Base-by-base conservation (phyloP, 2,329 filamentous ascomycete genomes). In the Zopfia rhizophila region DNA sequence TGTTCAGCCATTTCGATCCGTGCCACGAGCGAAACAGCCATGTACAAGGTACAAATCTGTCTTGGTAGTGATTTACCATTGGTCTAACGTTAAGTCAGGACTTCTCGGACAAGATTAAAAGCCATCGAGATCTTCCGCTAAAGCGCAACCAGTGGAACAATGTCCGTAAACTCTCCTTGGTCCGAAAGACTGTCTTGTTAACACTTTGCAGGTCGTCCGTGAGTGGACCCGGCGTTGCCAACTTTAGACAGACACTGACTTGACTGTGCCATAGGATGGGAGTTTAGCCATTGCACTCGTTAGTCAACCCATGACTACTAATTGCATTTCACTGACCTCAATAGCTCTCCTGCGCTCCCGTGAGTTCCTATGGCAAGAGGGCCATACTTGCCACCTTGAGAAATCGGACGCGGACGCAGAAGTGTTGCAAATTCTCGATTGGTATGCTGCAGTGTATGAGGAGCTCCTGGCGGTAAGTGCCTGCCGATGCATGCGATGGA, bases 131-230 rank as follows among this genome's bases (percentile, higher is more conserved):
- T 67, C 85, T 97, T 45, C 92, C 92, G 52, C 81, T 96, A 57
- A 86, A 89, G 64, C 81, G 96, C 60, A 96, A 96, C 78, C 92
- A 97, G 75, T 96, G 91, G 91, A 96, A 96, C 81, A 94, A 87
- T 3, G 85, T 88, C 23, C n/a, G n/a, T n/a, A n/a, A n/a, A n/a
- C n/a, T n/a, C n/a, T n/a, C n/a, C n/a, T n/a, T n/a, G n/a, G n/a
- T n/a, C n/a, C n/a, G n/a, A n/a, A n/a, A n/a, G n/a, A n/a, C n/a
- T n/a, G n/a, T n/a, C n/a, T n/a, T n/a, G n/a, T n/a, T n/a, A n/a
- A n/a, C n/a, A n/a, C n/a, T n/a, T n/a, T n/a, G n/a, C n/a, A n/a
- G n/a, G n/a, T n/a, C n/a, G n/a, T n/a, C n/a, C n/a, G n/a, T n/a
- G n/a, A n/a, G n/a, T n/a, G n/a, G n/a, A n/a, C n/a, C n/a, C n/a